Conservation (phyloP, 2,329 filamentous ascomycete genomes). For the Xylaria sp. region DNA sequence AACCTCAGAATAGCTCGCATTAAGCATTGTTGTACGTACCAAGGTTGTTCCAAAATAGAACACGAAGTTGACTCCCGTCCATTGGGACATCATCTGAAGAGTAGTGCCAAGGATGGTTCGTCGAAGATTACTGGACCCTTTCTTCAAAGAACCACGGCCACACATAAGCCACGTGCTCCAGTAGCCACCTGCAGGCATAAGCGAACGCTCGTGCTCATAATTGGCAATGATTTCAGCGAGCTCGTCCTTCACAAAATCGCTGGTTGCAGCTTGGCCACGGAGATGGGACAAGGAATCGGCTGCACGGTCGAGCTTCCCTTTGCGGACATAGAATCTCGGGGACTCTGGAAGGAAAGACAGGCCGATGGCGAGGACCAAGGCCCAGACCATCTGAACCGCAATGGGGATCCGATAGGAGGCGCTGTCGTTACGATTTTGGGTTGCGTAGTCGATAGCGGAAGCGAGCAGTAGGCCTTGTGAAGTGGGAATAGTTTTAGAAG, state of each 20-base stretch:
- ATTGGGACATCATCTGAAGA: conserved; percentile 84
- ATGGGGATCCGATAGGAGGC: conserved; percentile 85
- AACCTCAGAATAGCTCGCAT: not conserved
- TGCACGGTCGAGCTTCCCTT: conserved; percentile 74
- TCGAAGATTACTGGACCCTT: conserved; percentile 74
- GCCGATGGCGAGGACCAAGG: conserved; percentile 76
- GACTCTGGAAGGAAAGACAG: conserved; percentile 85
- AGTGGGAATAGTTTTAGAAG: not conserved
- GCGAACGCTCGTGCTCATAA: conserved; percentile 81
- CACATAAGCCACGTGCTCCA: conserved; percentile 75
- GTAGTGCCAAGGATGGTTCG: conserved; percentile 77
- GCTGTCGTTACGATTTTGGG: conserved; percentile 69
- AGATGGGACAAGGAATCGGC: conserved; percentile 71
- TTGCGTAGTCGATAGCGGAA: conserved; percentile 78
- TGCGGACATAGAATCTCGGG: conserved; percentile 86
- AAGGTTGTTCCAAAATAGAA: conserved; percentile 81
- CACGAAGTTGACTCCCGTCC: conserved; percentile 84
- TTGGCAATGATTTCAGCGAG: conserved; percentile 89
- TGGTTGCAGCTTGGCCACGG: conserved; percentile 78
- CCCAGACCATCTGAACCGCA: conserved; percentile 82
- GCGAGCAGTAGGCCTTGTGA: conserved; percentile 70
- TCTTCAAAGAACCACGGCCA: conserved; percentile 72
- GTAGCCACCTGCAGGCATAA: conserved; percentile 74
- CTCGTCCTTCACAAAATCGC: conserved; percentile 80
- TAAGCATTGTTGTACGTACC: conserved; percentile 20